Evolutionary conservation across 345 rosid genomes (phyloP).

Genomic region (Barbarea vulgaris): DNA sequence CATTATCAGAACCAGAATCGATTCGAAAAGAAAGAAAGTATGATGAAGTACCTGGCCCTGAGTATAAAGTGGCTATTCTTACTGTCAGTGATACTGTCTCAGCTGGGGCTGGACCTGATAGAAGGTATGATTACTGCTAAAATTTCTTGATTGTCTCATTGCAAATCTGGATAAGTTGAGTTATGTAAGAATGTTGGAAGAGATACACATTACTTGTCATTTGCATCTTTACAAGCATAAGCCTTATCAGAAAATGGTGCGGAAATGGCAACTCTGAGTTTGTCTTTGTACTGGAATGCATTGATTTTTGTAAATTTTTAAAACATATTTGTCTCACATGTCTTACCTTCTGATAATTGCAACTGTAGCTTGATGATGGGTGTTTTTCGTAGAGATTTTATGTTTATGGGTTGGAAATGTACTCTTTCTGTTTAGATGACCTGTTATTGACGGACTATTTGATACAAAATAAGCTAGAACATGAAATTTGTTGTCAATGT

Average conservation of each 20-base stretch:
- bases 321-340: background rate
- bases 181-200: background rate
- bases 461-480: slow-evolving; percentile 4
- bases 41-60: slow-evolving; percentile 37
- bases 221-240: background rate
- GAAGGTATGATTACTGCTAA: slow-evolving; percentile 59
- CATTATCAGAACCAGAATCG: slow-evolving; percentile 43
- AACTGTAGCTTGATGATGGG: background rate
- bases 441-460: background rate
- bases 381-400: background rate
- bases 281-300: background rate
- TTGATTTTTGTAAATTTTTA: background rate
- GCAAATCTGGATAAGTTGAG: slow-evolving; percentile 11
- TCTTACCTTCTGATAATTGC: slow-evolving; percentile 12
- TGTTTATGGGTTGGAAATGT: background rate
- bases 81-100: slow-evolving; percentile 95
- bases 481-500: background rate
- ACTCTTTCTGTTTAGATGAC: background rate
- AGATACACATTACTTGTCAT: background rate
- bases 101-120: slow-evolving; percentile 82
- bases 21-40: slow-evolving; percentile 41
- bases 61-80: slow-evolving; percentile 70
- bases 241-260: background rate
- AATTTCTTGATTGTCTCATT: slow-evolving; percentile 15
- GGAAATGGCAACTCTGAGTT: background rate